Evolutionary conservation across 2,329 filamentous ascomycete genomes (phyloP).

Genomic region (Leptosphaerulina australis): DNA sequence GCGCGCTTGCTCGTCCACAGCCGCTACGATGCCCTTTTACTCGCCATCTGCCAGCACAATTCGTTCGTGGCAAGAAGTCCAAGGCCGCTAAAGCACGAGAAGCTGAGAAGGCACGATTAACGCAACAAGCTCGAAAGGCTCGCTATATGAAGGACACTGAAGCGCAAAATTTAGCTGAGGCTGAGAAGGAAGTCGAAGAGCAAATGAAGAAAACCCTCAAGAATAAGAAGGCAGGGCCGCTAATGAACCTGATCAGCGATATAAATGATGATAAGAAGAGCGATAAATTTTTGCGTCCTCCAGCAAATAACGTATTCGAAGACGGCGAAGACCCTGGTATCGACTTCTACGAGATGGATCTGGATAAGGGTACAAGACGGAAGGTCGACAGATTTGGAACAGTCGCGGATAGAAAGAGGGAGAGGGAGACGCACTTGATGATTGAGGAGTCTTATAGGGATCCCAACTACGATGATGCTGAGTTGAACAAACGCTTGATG

Average conservation of each 20-base stretch:
- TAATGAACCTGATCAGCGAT: not conserved
- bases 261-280: constrained; percentile 3
- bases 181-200: not conserved
- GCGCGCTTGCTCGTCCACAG: constrained; percentile 31
- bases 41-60: constrained; percentile 23
- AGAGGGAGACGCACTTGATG: constrained; percentile 34
- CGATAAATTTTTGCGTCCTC: constrained; percentile 10
- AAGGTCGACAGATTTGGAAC: constrained; percentile 34
- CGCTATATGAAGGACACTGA: not conserved
- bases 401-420: constrained; percentile 29
- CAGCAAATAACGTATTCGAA: constrained; percentile 1
- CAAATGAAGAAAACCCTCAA: not conserved
- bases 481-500: constrained; percentile 34
- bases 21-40: constrained; percentile 27
- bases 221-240: not conserved
- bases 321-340: constrained; percentile 31
- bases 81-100: constrained; percentile 20
- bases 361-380: constrained; percentile 28
- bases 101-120: constrained; percentile 7
- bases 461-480: constrained; percentile 38
- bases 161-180: not conserved
- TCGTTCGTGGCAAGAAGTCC: constrained; percentile 32
- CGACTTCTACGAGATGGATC: constrained; percentile 41
- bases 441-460: constrained; percentile 31
- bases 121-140: not conserved